phyloP scores from a whole-genome alignment of 2,329 filamentous ascomycete species.

The Helotiales sp. region DNA sequence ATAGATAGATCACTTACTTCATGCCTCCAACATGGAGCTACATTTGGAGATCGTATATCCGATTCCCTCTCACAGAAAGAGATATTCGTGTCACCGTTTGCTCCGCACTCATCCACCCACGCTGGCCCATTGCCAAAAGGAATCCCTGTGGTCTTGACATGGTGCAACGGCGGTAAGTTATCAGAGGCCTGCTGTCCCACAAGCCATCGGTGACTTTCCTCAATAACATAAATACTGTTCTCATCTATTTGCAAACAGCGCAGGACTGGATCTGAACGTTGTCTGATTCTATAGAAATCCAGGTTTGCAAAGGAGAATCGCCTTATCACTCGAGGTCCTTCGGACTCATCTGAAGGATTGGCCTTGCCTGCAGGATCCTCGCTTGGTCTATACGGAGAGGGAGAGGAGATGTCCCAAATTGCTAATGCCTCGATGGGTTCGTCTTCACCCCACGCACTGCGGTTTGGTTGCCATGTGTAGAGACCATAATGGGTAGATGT shows the following conservation, averaged over 20 bases:
- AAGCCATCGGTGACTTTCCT: constrained; percentile 59
- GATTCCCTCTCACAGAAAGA: constrained; percentile 33
- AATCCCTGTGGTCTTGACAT: constrained; percentile 56
- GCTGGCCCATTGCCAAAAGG: constrained; percentile 58
- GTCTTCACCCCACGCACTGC: constrained; percentile 59
- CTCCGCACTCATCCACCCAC: constrained; percentile 54
- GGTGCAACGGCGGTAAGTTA: constrained; percentile 50
- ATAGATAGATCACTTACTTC: constrained; percentile 34
- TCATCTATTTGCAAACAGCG: constrained; percentile 54
- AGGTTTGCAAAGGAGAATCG: constrained; percentile 57
- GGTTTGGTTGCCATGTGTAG: constrained; percentile 65
- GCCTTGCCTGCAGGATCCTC: constrained; percentile 51
- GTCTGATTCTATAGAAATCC: constrained; percentile 57
- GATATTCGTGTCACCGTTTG: constrained; percentile 35
- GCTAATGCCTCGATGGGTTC: constrained; percentile 61
- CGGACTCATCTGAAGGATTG: constrained; percentile 43
- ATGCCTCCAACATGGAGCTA: constrained; percentile 59
- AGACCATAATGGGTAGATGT: constrained; percentile 63
- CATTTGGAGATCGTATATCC: constrained; percentile 39
- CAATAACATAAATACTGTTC: constrained; percentile 57
- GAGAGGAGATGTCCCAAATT: constrained; percentile 62
- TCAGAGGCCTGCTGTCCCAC: constrained; percentile 51
- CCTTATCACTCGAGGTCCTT: constrained; percentile 53
- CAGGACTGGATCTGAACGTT: constrained; percentile 56
- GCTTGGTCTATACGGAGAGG: constrained; percentile 56